Percentiles rank a stretch among this genome's conserved stretches.
Conservation (phyloP, 163 green algal species). For the Volvox carteri region DNA sequence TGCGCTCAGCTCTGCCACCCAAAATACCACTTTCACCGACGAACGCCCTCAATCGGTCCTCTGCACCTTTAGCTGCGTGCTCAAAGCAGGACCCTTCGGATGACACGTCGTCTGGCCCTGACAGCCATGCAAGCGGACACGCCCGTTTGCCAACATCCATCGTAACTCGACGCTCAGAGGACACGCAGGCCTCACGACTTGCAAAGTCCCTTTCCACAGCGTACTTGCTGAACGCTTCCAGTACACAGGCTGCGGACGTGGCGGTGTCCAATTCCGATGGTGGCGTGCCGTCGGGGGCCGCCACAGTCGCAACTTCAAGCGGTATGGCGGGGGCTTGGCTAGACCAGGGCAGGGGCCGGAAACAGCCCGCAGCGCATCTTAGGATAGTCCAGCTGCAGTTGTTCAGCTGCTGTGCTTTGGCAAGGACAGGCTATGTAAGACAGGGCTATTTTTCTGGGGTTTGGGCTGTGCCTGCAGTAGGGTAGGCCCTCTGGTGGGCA, state of each 20-base stretch:
- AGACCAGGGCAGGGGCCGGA: too few species aligned
- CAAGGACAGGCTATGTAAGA: too few species aligned
- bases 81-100: background rate
- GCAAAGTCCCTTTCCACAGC: constrained; percentile 30
- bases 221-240: background rate
- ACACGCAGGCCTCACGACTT: constrained; percentile 1
- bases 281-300: background rate
- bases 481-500: too few species aligned
- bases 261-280: background rate
- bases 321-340: background rate
- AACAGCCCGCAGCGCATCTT: too few species aligned
- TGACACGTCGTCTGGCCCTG: background rate
- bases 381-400: too few species aligned
- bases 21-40: background rate
- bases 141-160: background rate
- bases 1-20: background rate
- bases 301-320: background rate
- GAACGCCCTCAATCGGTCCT: background rate
- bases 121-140: background rate
- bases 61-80: background rate
- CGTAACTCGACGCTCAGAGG: constrained; percentile 18
- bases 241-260: background rate
- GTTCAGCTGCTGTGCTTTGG: too few species aligned
- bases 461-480: too few species aligned
- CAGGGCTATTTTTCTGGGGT: too few species aligned